Evolutionary conservation across 108 stramenopile genomes (phyloP).

Genomic region (Skeletonema menzelii): DNA sequence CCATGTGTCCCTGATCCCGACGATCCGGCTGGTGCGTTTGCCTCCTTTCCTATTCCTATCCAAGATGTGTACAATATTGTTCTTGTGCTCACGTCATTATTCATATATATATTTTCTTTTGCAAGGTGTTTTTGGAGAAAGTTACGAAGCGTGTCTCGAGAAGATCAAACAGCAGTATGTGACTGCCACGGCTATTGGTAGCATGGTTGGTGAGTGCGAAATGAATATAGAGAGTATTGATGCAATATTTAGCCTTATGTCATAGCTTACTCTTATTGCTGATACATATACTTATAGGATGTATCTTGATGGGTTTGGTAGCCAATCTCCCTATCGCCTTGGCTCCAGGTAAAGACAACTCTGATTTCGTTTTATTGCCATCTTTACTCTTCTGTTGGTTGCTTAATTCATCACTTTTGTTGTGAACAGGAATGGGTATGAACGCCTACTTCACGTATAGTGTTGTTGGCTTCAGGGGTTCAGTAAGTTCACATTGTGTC

Average conservation of each 20-base stretch:
- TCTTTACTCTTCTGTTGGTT: neutral
- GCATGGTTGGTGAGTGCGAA: slow-evolving; percentile 40
- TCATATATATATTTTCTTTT: neutral
- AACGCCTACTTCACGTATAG: slow-evolving; percentile 73
- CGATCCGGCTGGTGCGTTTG: slow-evolving; percentile 11
- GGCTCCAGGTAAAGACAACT: slow-evolving; percentile 39
- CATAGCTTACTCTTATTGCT: no score
- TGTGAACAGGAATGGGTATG: slow-evolving; percentile 55
- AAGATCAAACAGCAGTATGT: slow-evolving; percentile 51
- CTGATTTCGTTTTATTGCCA: neutral
- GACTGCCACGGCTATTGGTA: slow-evolving; percentile 61
- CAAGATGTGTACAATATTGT: no score
- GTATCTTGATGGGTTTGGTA: slow-evolving; percentile 60
- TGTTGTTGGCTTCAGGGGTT: slow-evolving; percentile 64
- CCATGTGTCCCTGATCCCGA: slow-evolving; percentile 43
- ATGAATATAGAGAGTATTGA: neutral
- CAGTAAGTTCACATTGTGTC: slow-evolving; percentile 2
- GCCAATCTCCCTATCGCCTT: slow-evolving; percentile 75
- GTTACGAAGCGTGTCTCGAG: slow-evolving; percentile 48
- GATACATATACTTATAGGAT: slow-evolving; percentile 8
- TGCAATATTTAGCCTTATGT: neutral
- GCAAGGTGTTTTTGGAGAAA: slow-evolving; percentile 42
- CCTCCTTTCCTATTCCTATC: neutral
- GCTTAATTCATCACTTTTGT: neutral
- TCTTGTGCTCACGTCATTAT: neutral